Base-by-base conservation (phyloP, 495 filamentous ascomycete genomes). In the Aspergillus diversus region DNA sequence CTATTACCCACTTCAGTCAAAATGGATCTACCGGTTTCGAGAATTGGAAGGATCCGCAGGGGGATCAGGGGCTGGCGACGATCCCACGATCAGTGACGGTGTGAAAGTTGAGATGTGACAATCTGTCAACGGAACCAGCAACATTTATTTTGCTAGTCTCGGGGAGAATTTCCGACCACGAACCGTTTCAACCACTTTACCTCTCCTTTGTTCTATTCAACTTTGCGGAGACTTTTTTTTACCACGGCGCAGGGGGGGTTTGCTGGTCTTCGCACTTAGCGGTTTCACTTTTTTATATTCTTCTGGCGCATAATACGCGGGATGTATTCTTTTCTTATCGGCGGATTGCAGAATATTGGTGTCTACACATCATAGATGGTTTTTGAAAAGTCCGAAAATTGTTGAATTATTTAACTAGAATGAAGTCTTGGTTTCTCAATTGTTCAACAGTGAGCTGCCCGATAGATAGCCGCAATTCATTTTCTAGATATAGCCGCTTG, bases 171-270 rank as follows among this genome's bases (percentile, higher is more conserved):
- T 32, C 34, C 51, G 15, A 54, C 31, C 32, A 13, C 34, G 60
- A 54, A 37, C 57, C 57, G 49, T 42, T 60, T 55, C 52, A 37
- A 48, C 35, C 53, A 51, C 31, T 53, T 51, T 46, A 57, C 53
- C 39, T 54, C 47, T 61, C 59, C 64, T 72, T 63, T 31, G 33
- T 64, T 68, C n/a, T 37, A 33, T 64, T 69, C 46, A 57, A 66
- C 61, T 61, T 32, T 27, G 21, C 21, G 21, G 21, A 62, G 64
- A 61, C 68, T 13, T 59, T 65, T 59, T 21, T 69, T 61, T 64
- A 15, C 47, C 63, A 72, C 57, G 63, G 64, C 76, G 77, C 77
- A 75, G 73, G 77, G 73, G 21, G 77, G 75, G 77, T 76, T 71
- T 77, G 59, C 62, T 71, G 63, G 67, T 71, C 50, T 71, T 66